phyloP scores from a whole-genome alignment of 352 stramenopile genomes.

The Blastocystis sp. region DNA sequence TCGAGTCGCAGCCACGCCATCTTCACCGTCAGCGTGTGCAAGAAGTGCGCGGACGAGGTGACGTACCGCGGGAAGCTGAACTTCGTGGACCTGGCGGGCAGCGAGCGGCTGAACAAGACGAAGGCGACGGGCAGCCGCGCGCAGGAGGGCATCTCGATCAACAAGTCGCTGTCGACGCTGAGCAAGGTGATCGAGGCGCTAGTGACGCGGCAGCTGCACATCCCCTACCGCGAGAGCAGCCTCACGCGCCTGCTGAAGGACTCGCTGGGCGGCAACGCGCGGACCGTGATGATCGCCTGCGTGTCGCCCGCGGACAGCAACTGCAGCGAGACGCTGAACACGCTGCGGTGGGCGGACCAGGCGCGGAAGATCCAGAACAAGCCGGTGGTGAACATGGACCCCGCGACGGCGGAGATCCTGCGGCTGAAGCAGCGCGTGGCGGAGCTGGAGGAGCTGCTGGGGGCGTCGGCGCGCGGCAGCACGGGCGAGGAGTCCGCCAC shows the following conservation, averaged over 20 bases:
- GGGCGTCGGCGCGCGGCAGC: not conserved
- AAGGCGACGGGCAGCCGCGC: slow-evolving; percentile 76
- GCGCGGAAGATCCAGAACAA: slow-evolving; percentile 96
- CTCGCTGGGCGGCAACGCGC: slow-evolving; percentile 88
- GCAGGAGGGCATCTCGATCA: slow-evolving; percentile 77
- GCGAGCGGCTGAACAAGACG: slow-evolving; percentile 77
- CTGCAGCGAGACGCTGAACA: slow-evolving; percentile 90
- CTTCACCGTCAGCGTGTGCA: slow-evolving; percentile 90
- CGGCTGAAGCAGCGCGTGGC: slow-evolving; percentile 86
- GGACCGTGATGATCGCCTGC: slow-evolving; percentile 91
- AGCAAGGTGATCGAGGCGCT: slow-evolving; percentile 77
- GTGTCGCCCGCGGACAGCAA: slow-evolving; percentile 90
- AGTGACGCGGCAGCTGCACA: slow-evolving; percentile 73
- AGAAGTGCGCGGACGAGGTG: slow-evolving; percentile 72
- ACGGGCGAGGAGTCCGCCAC: slow-evolving; percentile 51
- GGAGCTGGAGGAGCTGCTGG: slow-evolving; percentile 77
- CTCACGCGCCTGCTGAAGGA: slow-evolving; percentile 90
- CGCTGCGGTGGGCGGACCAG: slow-evolving; percentile 89
- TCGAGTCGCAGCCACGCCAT: slow-evolving; percentile 92
- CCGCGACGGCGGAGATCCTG: slow-evolving; percentile 84
- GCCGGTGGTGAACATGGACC: slow-evolving; percentile 89
- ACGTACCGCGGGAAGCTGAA: slow-evolving; percentile 73
- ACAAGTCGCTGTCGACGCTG: slow-evolving; percentile 76
- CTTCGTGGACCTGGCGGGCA: slow-evolving; percentile 75
- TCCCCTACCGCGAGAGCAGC: slow-evolving; percentile 94